Evolutionary conservation across 495 filamentous ascomycete genomes (phyloP).

Genomic region (Cercophora newfieldiana): DNA sequence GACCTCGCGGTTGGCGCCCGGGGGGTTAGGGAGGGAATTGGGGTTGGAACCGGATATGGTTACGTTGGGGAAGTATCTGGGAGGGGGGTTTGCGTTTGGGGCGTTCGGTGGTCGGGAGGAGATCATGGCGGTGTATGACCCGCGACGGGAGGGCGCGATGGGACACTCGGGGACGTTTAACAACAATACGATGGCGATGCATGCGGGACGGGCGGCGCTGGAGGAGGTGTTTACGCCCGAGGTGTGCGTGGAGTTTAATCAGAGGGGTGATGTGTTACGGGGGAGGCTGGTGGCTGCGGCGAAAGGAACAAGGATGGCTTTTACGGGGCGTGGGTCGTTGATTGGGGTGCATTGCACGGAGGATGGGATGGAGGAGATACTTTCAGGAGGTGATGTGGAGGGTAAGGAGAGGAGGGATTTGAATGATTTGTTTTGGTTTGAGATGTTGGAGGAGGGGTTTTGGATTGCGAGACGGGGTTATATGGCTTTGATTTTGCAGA

Average conservation of each 20-base stretch:
- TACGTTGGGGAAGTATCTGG: slow-evolving; percentile 64
- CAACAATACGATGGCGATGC: slow-evolving; percentile 64
- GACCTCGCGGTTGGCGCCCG: slow-evolving; percentile 54
- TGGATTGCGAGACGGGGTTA: slow-evolving; percentile 49
- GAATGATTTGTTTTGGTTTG: slow-evolving; percentile 51
- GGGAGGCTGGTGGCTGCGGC: slow-evolving; percentile 32
- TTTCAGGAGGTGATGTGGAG: slow-evolving; percentile 25
- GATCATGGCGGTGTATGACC: slow-evolving; percentile 59
- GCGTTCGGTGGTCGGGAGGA: slow-evolving; percentile 60
- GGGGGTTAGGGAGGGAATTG: slow-evolving; percentile 46
- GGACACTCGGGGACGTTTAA: slow-evolving; percentile 68
- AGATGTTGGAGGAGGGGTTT: slow-evolving; percentile 49
- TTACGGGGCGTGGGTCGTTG: slow-evolving; percentile 48
- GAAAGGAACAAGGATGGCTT: slow-evolving; percentile 35
- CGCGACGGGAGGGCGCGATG: slow-evolving; percentile 31
- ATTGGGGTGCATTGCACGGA: slow-evolving; percentile 45
- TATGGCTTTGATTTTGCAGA: slow-evolving; percentile 45
- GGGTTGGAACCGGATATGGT: slow-evolving; percentile 57
- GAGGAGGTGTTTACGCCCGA: slow-evolving; percentile 44
- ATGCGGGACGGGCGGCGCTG: slow-evolving; percentile 51
- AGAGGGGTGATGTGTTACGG: slow-evolving; percentile 38
- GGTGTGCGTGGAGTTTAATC: slow-evolving; percentile 39
- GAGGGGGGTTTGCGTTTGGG: slow-evolving; percentile 63
- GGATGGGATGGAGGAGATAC: slow-evolving; percentile 24
- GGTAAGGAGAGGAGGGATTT: slow-evolving; percentile 32